Evolutionary conservation across 208 protist genomes (phyloP).

Genomic region (Naegleria fowleri): DNA sequence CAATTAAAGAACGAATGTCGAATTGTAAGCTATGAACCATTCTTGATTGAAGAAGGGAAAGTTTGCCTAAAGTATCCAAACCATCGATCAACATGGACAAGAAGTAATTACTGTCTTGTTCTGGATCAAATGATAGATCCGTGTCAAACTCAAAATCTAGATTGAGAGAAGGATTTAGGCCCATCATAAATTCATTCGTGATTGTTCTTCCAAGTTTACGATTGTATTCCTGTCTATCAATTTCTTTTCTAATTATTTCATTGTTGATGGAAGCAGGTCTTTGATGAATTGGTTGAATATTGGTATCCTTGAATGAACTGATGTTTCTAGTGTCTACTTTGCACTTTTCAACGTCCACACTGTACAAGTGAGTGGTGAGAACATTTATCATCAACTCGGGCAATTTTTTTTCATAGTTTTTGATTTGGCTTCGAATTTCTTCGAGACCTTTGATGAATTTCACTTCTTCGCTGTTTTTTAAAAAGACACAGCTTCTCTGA

Average conservation of each 20-base stretch:
- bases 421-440: neutral
- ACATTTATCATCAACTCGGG: neutral
- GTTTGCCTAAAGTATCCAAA: neutral
- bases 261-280: neutral
- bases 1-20: neutral
- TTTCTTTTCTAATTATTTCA: neutral
- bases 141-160: neutral
- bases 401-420: neutral
- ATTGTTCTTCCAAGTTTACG: neutral
- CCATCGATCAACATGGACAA: neutral
- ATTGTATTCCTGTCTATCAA: neutral
- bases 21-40: neutral
- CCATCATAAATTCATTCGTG: neutral
- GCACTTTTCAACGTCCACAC: neutral
- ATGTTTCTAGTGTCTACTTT: neutral
- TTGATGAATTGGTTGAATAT: neutral
- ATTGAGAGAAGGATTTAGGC: neutral
- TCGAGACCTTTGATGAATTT: neutral
- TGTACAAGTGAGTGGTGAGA: neutral
- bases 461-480: neutral
- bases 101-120: constrained; percentile 1
- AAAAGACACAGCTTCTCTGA: neutral
- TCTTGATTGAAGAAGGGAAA: neutral
- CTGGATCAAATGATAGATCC: neutral
- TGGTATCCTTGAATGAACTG: neutral